Base-by-base conservation (phyloP, 768 basidiomycete genomes). In the Russula earlei region DNA sequence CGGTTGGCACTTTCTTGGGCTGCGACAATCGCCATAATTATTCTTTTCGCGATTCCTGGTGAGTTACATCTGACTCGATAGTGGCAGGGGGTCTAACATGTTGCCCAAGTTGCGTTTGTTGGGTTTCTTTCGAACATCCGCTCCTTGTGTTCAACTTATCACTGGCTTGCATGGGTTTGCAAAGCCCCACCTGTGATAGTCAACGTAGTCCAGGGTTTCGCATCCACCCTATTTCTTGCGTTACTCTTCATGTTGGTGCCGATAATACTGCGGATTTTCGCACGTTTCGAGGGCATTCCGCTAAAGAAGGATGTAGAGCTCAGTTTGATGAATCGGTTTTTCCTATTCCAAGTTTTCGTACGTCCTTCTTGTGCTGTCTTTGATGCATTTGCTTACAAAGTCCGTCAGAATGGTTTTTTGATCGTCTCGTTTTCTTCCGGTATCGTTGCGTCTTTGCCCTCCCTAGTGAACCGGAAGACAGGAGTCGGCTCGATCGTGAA, bases 311-410 rank as follows among this genome's bases (percentile, higher is more conserved):
- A 82, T 1, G 71, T 98, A 40, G 95, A 99, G 63, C 77, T 96
- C 5, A 88, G 85, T 49, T 70, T 99, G 65, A 96, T 97, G 94
- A 84, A 82, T 1, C 76, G 96, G 20, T 98, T 77, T 72, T 95
- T 95, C 73, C 73, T 91, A 60, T 96, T 96, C 77, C 86, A 88
- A 72, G 88, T 94, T 47, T 72, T 96, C 51, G 91, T 94, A 70
- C 61, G 90, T 60, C 19, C 31, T 15, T 22, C 60, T 27, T 46
- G 19, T 34, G 17, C 29, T 7, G 10, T 27, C 0, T 36, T 24
- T 52, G 5, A 36, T 31, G 15, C 42, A 37, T 12, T 11, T 15
- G 12, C 56, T 61, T 34, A 46, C 36, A 38, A n/a, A 17, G 36
- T 59, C 31, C 17, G 27, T 14, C 45, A 96, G 87, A 88, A 98